Percentiles rank a stretch among this genome's conserved stretches.
These are phyloP conservation scores for Diaporthe vaccinii DNA, from an alignment of 2,329 filamentous ascomycete genomes.

Conservation along the genomic window DNA sequence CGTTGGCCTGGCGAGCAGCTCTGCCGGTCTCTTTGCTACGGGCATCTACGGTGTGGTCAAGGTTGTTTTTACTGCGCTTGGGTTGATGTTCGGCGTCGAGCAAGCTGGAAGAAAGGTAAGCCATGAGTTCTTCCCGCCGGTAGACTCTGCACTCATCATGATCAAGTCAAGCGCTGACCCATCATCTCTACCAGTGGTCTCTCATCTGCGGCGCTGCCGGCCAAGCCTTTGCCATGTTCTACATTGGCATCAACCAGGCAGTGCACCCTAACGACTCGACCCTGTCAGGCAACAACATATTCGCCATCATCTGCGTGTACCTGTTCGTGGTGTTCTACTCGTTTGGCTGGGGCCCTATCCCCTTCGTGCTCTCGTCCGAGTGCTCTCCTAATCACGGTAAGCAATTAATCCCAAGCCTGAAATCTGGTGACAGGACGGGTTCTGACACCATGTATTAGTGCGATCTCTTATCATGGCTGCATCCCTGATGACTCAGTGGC, in stretches of 20 bases:
- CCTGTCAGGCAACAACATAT: constrained; percentile 55
- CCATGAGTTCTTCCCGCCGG: neutral
- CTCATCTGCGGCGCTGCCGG: constrained; percentile 59
- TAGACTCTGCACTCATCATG: neutral
- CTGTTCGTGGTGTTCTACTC: constrained; percentile 57
- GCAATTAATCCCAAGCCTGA: neutral
- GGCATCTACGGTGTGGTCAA: constrained; percentile 82
- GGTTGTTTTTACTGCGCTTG: constrained; percentile 58
- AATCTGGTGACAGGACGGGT: too few relatives aligned
- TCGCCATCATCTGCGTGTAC: constrained; percentile 60
- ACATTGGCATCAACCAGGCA: constrained; percentile 54
- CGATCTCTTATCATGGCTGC: constrained; percentile 46
- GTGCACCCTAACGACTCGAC: constrained; percentile 48
- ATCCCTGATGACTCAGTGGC: constrained; percentile 49
- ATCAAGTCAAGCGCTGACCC: constrained; percentile 53
- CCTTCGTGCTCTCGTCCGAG: constrained; percentile 46
- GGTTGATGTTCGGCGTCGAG: constrained; percentile 40
- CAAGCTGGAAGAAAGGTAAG: constrained; percentile 40
- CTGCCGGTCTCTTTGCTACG: constrained; percentile 76
- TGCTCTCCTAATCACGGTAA: constrained; percentile 45
- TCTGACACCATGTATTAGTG: constrained; percentile 27
- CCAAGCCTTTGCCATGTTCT: constrained; percentile 57
- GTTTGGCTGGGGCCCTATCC: constrained; percentile 47
- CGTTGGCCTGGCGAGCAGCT: constrained; percentile 70
- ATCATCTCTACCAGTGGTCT: constrained; percentile 60